Base-by-base conservation (phyloP, 345 rosid species). In the Eucalyptus curtisii region DNA sequence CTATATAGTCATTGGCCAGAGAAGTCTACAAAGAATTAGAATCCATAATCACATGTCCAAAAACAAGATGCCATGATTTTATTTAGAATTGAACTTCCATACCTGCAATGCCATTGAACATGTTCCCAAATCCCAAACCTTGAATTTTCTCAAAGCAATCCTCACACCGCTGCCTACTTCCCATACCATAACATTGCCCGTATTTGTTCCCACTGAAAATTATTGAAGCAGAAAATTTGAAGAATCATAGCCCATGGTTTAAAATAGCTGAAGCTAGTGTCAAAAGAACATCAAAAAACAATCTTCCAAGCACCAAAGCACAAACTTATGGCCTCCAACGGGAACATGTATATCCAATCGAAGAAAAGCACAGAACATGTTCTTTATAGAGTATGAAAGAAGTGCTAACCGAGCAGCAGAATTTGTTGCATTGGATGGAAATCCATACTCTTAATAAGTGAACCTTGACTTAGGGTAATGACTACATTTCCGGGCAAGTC, bases 191-290 rank as follows among this genome's bases (percentile, higher is more conserved):
- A 97, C 91, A 87, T 94, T 94, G 80, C 97, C 97, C 91, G 89
- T 90, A 91, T 90, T 93, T 89, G 99, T 97, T 90, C 97, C 99
- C 91, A 95, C 98, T 96, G 89, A 90, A 24, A 90, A 92, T 40
- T 33, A 45, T 31, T 16, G 48, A 42, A 0, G 44, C 5, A 31
- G 6, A 19, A 86, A 30, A 25, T 27, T 33, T 48, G 25, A 49
- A 49, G 87, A 86, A n/a, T 86, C 10, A 86, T 37, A 86, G 2
- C 10, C 5, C 20, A 19, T 15, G 20, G 5, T 13, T 86, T 49
- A 45, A 79, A 90, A 89, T 86, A 87, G 86, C 4, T 13, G 19
- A 59, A 47, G 55, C 19, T 71, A 84, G 48, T 22, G 33, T 61
- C 87, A 42, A 49, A 49, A 81, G n/a, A n/a, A 59, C 40, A 7